Evolutionary conservation across 2,329 filamentous ascomycete species (phyloP), one percentile per base, ranked within the genome.

Genomic region (Rutstroemia sp.): DNA sequence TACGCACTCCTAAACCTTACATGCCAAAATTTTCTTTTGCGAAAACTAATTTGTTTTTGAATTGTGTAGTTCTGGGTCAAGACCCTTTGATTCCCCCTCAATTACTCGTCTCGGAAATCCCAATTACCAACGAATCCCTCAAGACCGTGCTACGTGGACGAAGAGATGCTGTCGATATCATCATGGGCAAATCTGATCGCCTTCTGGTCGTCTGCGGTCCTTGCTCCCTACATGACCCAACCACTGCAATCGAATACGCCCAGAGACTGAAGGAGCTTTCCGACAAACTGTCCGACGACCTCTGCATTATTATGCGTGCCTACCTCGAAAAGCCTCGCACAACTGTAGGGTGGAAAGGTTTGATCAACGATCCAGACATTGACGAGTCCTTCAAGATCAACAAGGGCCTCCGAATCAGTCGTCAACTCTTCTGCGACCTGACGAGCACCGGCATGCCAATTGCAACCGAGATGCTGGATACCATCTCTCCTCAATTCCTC

Each of bases 311-410:
- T 69, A 99, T 99, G 94, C 89, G 94, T 67, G 91, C 92, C 70
- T 99, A 99, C 81, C 87, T 99, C 51, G 94, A 99, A 80, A 99
- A 99, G 81, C 94, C 94, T 44, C 87, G 94, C 60, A 99, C 94
- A 50, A 99, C 94, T 0, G 92, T 99, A 50, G 94, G 94, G 70
- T 99, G 94, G 94, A 99, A 99, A 77, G 94, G 94, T 52, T 80
- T 99, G 72, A 96, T 99, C 80, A 99, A 99, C 75, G 94, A 99
- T 73, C 94, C 94, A 2, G 92, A 97, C 68, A 96, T 99, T 71
- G 90, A 99, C 73, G 87, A 94, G 72, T 94, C 87, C 69, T 99
- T 88, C 86, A 84, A 96, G 77, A 99, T 99, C 79, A 99, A 99
- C 84, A 97, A 97, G 80, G 94, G 94, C 53, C 81, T 99, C 56